Conservation (phyloP, 805 yeast genomes). For the Yarrowia sp. region DNA sequence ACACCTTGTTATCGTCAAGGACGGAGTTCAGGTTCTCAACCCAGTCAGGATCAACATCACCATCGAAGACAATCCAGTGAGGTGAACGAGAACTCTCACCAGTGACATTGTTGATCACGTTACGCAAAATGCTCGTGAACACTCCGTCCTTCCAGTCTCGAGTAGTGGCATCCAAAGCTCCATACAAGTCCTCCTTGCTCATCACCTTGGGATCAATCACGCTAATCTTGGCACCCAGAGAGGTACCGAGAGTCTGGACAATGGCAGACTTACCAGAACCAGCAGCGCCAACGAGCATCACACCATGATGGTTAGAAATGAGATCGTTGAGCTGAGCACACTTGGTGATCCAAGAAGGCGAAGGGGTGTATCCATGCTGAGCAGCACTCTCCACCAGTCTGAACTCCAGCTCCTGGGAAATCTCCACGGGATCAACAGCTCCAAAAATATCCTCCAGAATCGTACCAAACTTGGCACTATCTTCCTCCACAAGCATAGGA, state of each 20-base stretch:
- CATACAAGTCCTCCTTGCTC: conserved; percentile 70
- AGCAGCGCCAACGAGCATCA: conserved; percentile 78
- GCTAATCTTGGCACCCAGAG: conserved; percentile 45
- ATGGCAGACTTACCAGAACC: conserved; percentile 76
- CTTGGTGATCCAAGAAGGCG: conserved; percentile 60
- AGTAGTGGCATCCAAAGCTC: conserved; percentile 73
- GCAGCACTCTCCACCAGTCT: conserved; percentile 46
- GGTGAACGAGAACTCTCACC: conserved; percentile 61
- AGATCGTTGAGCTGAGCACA: conserved; percentile 67
- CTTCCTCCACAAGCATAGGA: conserved; percentile 70
- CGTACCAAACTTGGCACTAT: conserved; percentile 49
- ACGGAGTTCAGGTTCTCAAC: conserved; percentile 90
- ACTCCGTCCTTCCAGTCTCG: conserved; percentile 94
- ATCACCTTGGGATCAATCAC: conserved; percentile 79
- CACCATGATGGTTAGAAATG: conserved; percentile 71
- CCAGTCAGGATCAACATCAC: conserved; percentile 94
- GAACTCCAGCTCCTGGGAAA: conserved; percentile 48
- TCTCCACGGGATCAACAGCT: conserved; percentile 42
- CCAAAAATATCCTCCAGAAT: conserved; percentile 40
- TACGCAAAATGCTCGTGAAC: conserved; percentile 70
- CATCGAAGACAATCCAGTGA: conserved; percentile 86
- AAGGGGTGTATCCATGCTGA: conserved; percentile 49
- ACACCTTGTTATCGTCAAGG: conserved; percentile 80
- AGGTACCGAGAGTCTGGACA: conserved; percentile 52
- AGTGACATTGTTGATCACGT: conserved; percentile 59